Base-by-base conservation (phyloP, 352 stramenopile genomes). In the Globisporangium paddicum region DNA sequence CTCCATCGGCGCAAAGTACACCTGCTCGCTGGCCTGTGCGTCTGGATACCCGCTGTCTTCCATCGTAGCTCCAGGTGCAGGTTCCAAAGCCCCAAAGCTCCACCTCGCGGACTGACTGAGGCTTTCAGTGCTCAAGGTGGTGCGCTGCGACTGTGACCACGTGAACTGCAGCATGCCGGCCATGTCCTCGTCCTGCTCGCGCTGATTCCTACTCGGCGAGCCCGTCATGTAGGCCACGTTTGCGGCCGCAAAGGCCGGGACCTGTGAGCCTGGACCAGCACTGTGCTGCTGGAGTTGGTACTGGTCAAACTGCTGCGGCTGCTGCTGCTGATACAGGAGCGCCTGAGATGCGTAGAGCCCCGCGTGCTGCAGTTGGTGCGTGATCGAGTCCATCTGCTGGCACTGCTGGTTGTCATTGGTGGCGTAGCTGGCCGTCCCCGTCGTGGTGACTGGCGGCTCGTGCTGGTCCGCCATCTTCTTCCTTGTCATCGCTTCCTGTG, bases 361-460 rank as follows among this genome's bases (percentile, higher is more conserved):
- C 16, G 46, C 46, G 46, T 52, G 32, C 46, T 52, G 46, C 16
- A 52, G 26, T 26, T 52, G 26, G 46, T 52, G 46, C 16, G 46
- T 52, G 35, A 52, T 52, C 46, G 46, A 52, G 16, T 52, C 46
- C 46, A 52, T 25, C 18, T 52, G 46, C 10, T 19, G 5, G 26
- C 46, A 52, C 30, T 52, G 46, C 25, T 40, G n/a, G 25, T 51
- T 21, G 59, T 37, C 19, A 16, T 8, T 50, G 25, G 5, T 51
- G 45, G 1, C 38, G 8, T 26, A 14, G 26, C 18, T 40, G 46
- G 19, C n/a, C 19, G 42, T 11, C n/a, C n/a, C n/a, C n/a, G n/a
- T n/a, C n/a, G n/a, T n/a, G n/a, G n/a, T n/a, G n/a, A n/a, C n/a
- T n/a, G n/a, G 44, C 13, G n/a, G 23, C 44, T 52, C 25, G 8